These are phyloP conservation scores for Phyllosticta ampelicida DNA, from an alignment of 2,329 filamentous ascomycete genomes.

Conservation along the genomic window DNA sequence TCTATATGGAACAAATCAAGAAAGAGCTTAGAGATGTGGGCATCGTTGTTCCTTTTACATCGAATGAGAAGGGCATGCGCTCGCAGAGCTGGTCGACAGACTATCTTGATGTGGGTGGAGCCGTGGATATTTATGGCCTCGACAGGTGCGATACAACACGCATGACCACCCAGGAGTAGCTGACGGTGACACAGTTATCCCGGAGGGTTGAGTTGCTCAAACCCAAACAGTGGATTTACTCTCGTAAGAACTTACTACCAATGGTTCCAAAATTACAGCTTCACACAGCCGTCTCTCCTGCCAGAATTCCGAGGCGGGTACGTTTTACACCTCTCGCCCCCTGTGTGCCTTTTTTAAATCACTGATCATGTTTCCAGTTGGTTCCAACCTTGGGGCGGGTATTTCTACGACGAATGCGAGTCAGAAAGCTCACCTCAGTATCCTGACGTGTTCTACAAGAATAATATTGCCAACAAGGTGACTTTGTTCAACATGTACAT, in stretches of 20 bases:
- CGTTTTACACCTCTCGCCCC: constrained; percentile 15
- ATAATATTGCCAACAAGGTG: constrained; percentile 49
- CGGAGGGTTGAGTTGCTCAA: constrained; percentile 43
- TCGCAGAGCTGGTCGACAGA: constrained; percentile 50
- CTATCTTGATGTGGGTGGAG: constrained; percentile 44
- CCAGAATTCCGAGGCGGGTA: constrained; percentile 49
- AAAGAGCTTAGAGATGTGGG: constrained; percentile 44
- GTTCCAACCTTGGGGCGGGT: constrained; percentile 53
- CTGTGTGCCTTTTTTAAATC: no score
- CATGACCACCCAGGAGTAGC: not conserved
- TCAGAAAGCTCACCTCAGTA: constrained; percentile 47
- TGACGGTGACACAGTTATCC: constrained; percentile 37
- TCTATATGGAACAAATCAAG: constrained; percentile 50
- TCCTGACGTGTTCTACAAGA: constrained; percentile 53
- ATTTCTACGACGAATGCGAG: constrained; percentile 41
- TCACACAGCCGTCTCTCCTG: constrained; percentile 43
- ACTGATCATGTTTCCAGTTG: constrained; percentile 15
- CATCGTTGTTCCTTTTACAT: constrained; percentile 47
- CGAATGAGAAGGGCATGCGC: constrained; percentile 51
- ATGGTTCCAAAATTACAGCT: constrained; percentile 33
- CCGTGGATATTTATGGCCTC: constrained; percentile 43
- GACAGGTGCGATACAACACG: constrained; percentile 25
- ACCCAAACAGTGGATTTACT: constrained; percentile 46
- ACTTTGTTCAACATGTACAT: constrained; percentile 54
- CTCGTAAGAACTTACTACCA: constrained; percentile 38